A percentile compares a stretch with the other conserved stretches of the same genome.
These are phyloP conservation scores for Paragyromitra xinjiangensis DNA, from an alignment of 495 filamentous ascomycete species.

Conservation along the genomic window DNA sequence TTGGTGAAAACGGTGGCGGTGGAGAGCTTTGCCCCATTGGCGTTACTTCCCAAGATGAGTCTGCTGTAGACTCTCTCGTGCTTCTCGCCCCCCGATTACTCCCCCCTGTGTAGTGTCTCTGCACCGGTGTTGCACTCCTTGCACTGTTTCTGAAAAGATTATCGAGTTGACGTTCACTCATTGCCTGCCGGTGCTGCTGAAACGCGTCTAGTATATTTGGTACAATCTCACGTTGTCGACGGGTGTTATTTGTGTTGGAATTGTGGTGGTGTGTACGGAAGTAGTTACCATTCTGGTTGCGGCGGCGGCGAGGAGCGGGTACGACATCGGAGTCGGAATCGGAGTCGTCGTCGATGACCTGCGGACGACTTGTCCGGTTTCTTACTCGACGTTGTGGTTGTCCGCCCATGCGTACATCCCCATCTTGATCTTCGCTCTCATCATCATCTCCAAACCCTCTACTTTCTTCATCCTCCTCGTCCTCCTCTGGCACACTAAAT, in stretches of 20 bases:
- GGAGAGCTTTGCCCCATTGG: constrained; percentile 46
- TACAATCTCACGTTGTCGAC: constrained; percentile 43
- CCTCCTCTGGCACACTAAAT: constrained; percentile 54
- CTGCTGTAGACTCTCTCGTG: constrained; percentile 27
- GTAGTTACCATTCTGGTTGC: constrained; percentile 16
- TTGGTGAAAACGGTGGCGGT: constrained; percentile 43
- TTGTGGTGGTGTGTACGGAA: constrained; percentile 44
- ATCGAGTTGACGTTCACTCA: constrained; percentile 46
- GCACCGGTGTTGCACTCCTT: constrained; percentile 55
- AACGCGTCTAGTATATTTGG: constrained; percentile 49
- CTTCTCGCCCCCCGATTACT: constrained; percentile 29
- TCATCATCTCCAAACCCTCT: constrained; percentile 49
- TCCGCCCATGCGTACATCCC: constrained; percentile 51
- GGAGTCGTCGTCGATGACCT: constrained; percentile 33
- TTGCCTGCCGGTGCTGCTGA: constrained; percentile 44
- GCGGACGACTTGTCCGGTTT: constrained; percentile 6
- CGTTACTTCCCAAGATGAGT: constrained; percentile 39
- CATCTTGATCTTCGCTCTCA: constrained; percentile 52
- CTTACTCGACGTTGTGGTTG: constrained; percentile 8
- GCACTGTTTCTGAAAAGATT: constrained; percentile 49
- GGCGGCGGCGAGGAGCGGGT: constrained; percentile 33
- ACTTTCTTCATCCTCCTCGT: constrained; percentile 49
- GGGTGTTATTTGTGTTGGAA: constrained; percentile 20
- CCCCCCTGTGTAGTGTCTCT: constrained; percentile 50
- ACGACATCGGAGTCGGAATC: constrained; percentile 50